Base-by-base conservation (phyloP, 1,139 yeast species). In the Saccharomycopsis hybrid region DNA sequence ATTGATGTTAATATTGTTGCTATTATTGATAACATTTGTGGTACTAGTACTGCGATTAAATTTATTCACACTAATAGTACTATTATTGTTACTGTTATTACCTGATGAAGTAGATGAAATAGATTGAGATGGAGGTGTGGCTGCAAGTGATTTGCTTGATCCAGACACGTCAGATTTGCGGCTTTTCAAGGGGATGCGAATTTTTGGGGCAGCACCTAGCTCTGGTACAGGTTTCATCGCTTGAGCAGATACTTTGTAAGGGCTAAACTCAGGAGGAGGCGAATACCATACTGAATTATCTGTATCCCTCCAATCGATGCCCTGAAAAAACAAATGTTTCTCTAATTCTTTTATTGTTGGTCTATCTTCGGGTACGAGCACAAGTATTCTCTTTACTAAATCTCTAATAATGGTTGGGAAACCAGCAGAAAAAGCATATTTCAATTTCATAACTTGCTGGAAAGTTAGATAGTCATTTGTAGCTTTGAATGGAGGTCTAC, bases 401-500 rank as follows among this genome's bases (percentile, higher is more conserved):
- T 81, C 86, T 44, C 86, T 71, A 1, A 87, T 78, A 3, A 87
- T 76, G 55, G 79, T 68, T 4, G 96, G 95, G 57, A 81, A 78
- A 2, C 85, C 85, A 0, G 90, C 86, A 24, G 89, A 82, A 61
- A 85, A 89, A 2, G 87, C 77, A 65, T 80, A 94, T 56, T 90
- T 94, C 35, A 84, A 76, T 60, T 82, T 82, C 59, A 88, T 85
- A 58, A 94, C 89, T 63, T 90, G 89, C 62, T 94, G 97, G 65
- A 94, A 94, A 0, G 97, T 92, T 52, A 87, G 73, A 62, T 89
- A 94, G 65, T 94, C 98, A 50, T 95, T 92, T n/a, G 85, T 72
- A 0, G 96, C 98, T 62, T 90, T 92, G 69, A 94, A 94, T 8
- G 99, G 98, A 1, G 98, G 98, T 49, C 77, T 77, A 1, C 98